These are phyloP conservation scores for Sporobolomyces roseus DNA, from an alignment of 768 basidiomycete species.

Conservation along the genomic window DNA sequence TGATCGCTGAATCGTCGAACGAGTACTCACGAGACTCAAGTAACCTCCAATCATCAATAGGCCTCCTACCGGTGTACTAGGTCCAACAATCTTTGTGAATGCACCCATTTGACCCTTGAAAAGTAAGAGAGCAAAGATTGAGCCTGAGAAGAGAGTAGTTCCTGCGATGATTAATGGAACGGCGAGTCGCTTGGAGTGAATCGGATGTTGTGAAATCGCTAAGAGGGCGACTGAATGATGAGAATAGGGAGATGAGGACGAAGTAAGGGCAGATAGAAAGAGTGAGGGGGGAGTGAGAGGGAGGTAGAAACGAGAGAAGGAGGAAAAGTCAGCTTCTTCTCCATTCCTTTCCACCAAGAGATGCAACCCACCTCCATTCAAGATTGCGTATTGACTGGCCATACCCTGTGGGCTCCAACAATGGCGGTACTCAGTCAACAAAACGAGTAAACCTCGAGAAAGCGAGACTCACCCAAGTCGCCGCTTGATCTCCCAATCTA, in stretches of 20 bases:
- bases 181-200: conserved; percentile 27
- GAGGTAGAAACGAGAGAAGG: too few relatives aligned
- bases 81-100: conserved; percentile 30
- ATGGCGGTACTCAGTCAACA: too few relatives aligned
- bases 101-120: conserved; percentile 33
- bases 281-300: too few relatives aligned
- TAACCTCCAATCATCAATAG: conserved; percentile 32
- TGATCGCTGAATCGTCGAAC: too few relatives aligned
- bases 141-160: conserved; percentile 33
- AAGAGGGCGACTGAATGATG: conserved; percentile 34
- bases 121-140: conserved; percentile 37
- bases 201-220: conserved; percentile 38
- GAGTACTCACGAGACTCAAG: conserved; percentile 11
- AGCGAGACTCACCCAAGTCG: conserved; percentile 36
- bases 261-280: too few relatives aligned
- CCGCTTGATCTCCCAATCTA: conserved; percentile 34
- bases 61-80: conserved; percentile 33
- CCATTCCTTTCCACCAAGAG: too few relatives aligned
- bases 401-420: conserved; percentile 4
- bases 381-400: conserved; percentile 32
- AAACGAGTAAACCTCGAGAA: too few relatives aligned
- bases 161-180: conserved; percentile 36
- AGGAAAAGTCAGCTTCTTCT: too few relatives aligned
- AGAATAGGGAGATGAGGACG: too few relatives aligned
- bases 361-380: background rate